These are phyloP conservation scores for Pichia sp. DNA, from an alignment of 1,139 yeast genomes.

Conservation along the genomic window DNA sequence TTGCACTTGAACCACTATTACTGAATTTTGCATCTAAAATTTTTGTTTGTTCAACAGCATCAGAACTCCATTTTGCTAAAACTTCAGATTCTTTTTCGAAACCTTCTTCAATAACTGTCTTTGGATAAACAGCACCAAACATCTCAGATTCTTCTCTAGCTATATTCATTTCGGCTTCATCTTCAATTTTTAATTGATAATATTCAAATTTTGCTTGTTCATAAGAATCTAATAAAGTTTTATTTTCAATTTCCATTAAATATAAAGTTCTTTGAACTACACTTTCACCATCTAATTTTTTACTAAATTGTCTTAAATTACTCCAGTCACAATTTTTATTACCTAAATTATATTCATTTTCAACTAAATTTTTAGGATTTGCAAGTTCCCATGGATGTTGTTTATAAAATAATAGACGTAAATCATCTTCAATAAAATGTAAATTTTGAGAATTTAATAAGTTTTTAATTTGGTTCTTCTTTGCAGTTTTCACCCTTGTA, in stretches of 20 bases:
- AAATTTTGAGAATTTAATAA: conserved; percentile 57
- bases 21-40: conserved; percentile 33
- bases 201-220: conserved; percentile 85
- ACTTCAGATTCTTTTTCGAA: conserved; percentile 63
- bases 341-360: conserved; percentile 55
- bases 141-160: conserved; percentile 78
- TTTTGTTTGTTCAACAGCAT: conserved; percentile 59
- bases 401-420: conserved; percentile 73
- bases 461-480: not conserved
- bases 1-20: conserved; percentile 16
- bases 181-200: conserved; percentile 76
- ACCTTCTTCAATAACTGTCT: conserved; percentile 60
- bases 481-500: conserved; percentile 41
- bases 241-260: conserved; percentile 42
- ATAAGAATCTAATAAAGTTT: conserved; percentile 54
- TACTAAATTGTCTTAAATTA: conserved; percentile 60
- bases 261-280: conserved; percentile 90
- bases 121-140: conserved; percentile 73
- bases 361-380: conserved; percentile 82
- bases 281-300: conserved; percentile 83
- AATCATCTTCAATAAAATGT: conserved; percentile 70
- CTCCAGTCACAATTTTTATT: conserved; percentile 64
- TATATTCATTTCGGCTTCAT: conserved; percentile 70
- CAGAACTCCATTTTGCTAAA: conserved; percentile 65
- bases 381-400: conserved; percentile 99